A percentile compares a stretch with the other conserved stretches of the same genome.
Conservation (phyloP, 495 filamentous ascomycete species). For the Xylaria scruposa region DNA sequence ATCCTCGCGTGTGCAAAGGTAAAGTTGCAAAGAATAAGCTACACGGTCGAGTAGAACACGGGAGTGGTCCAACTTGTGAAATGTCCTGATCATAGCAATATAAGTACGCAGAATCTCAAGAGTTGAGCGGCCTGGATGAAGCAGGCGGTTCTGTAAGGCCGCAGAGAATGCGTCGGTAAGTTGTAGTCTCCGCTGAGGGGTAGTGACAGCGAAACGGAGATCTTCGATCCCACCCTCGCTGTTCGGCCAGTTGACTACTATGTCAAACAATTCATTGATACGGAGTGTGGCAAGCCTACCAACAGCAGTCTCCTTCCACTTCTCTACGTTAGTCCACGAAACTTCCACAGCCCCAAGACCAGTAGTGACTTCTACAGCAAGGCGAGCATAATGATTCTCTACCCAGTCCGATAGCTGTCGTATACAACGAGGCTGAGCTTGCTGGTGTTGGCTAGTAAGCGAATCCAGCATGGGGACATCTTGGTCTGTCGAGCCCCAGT, state of each 20-base stretch:
- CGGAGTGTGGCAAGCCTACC: conserved; percentile 79
- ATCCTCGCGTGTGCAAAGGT: conserved; percentile 92
- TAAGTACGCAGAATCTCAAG: conserved; percentile 88
- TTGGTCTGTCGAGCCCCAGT: conserved; percentile 54
- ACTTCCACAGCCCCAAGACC: conserved; percentile 50
- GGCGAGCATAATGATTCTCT: conserved; percentile 70
- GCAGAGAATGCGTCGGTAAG: conserved; percentile 76
- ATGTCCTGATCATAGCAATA: conserved; percentile 88
- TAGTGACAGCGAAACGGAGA: conserved; percentile 59
- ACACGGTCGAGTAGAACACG: conserved; percentile 90
- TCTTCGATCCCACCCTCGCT: conserved; percentile 87
- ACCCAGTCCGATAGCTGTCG: conserved; percentile 71
- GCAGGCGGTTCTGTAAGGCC: conserved; percentile 70
- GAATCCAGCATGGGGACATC: conserved; percentile 30
- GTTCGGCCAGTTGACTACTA: conserved; percentile 82
- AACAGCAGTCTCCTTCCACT: conserved; percentile 82
- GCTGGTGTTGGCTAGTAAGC: conserved; percentile 9
- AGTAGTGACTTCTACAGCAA: conserved; percentile 67
- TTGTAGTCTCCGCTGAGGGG: conserved; percentile 62
- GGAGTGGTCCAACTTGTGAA: conserved; percentile 87
- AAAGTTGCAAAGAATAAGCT: conserved; percentile 80
- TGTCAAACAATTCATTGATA: conserved; percentile 84
- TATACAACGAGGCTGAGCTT: conserved; percentile 56
- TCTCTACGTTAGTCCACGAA: conserved; percentile 67
- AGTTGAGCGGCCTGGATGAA: conserved; percentile 90